Evolutionary conservation across 2,329 filamentous ascomycete genomes (phyloP).

Genomic region (Fusarium bactridioides): DNA sequence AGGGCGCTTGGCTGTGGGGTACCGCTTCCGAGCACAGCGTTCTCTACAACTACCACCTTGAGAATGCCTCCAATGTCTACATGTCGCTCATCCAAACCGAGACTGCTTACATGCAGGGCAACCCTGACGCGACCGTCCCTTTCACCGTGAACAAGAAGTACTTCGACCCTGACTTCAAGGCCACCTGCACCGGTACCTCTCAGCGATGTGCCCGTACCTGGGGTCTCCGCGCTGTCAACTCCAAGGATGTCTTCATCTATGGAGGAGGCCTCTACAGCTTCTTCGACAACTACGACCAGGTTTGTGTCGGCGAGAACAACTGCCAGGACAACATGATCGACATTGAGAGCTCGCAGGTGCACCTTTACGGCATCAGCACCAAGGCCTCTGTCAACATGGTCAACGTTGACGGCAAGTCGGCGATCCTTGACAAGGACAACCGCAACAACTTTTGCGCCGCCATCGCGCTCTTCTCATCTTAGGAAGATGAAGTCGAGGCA

Average conservation of each 20-base stretch:
- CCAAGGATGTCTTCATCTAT: conserved; percentile 72
- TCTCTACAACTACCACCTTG: conserved; percentile 85
- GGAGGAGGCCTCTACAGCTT: conserved; percentile 82
- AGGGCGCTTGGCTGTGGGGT: conserved; percentile 83
- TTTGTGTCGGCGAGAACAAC: conserved; percentile 70
- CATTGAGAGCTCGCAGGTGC: conserved; percentile 71
- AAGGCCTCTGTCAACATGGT: conserved; percentile 81
- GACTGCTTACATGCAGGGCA: conserved; percentile 87
- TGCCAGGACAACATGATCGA: conserved; percentile 83
- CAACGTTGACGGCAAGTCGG: conserved; percentile 63
- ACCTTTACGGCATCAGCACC: conserved; percentile 75
- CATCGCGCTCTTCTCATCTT: conserved; percentile 52
- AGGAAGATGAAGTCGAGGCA: conserved; percentile 8
- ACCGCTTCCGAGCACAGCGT: conserved; percentile 74
- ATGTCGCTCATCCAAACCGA: conserved; percentile 88
- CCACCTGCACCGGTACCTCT: conserved; percentile 57
- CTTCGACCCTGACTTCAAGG: conserved; percentile 72
- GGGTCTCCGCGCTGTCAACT: conserved; percentile 76
- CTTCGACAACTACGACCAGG: conserved; percentile 82
- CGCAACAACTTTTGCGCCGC: conserved; percentile 71
- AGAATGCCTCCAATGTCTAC: conserved; percentile 79
- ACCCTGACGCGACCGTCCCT: conserved; percentile 75
- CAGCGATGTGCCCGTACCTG: conserved; percentile 74
- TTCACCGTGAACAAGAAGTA: conserved; percentile 67
- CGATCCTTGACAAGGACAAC: conserved; percentile 67